Base-by-base conservation (phyloP, 306 rosid species). In the Ammopiptanthus mongolicus region DNA sequence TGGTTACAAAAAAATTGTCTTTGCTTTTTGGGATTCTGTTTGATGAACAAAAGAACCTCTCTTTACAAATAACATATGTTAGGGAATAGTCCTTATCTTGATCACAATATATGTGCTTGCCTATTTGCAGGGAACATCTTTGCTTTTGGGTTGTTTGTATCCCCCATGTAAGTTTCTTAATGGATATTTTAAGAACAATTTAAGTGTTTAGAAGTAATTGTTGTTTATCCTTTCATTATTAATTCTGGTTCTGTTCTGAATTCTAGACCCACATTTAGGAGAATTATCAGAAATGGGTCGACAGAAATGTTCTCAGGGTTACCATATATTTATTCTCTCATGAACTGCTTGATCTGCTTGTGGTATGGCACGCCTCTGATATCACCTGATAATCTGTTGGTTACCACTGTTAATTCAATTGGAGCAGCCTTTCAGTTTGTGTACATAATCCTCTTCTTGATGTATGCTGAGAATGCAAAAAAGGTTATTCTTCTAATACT, bases 271-370 rank as follows among this genome's bases (percentile, higher is more conserved):
- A 90, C 98, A 39, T 94, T 91, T 82, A 82, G 96, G 81, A 90
- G 98, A 79, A 83, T 94, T 41, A 52, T 90, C 52, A 80, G 96
- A 84, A 91, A 94, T 82, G 62, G 67, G 71, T 87, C 98, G 37
- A 94, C 96, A 4, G 96, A 94, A 83, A 89, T 90, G 85, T 94
- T 94, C 89, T 94, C 98, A 23, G 97, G 97, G 82, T 62, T 88
- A 65, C 97, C 98, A 10, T 94, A 94, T 79, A 75, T 94, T 65
- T 91, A 94, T 74, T 82, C 96, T 28, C 86, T 91, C 23, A 80
- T 94, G 87, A 94, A 90, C 77, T 94, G 98, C 84, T 74, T 91
- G 84, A 84, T 94, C 82, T 87, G 93, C 65, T 23, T 78, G 79
- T 94, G 98, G 98, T 94, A 94, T 76, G 98, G 96, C 70, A 74